These are phyloP conservation scores for Ceratocystis huliohia DNA, from an alignment of 2,329 filamentous ascomycete species.

Conservation along the genomic window DNA sequence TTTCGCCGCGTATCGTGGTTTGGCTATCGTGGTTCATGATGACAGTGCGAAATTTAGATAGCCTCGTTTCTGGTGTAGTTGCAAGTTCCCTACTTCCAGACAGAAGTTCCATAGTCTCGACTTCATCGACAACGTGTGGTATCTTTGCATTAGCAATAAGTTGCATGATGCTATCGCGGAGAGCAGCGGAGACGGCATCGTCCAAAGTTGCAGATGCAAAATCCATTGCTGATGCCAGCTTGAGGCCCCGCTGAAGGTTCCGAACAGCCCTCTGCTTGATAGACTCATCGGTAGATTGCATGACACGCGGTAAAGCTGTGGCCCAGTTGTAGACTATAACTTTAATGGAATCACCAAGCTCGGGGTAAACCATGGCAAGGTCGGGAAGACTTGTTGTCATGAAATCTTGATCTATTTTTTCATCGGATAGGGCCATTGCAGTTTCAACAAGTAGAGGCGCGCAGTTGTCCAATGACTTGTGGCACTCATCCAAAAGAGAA, in stretches of 20 bases:
- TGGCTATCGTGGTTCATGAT: conserved; percentile 55
- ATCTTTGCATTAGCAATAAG: conserved; percentile 25
- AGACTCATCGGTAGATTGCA: conserved; percentile 75
- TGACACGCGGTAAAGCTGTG: conserved; percentile 62
- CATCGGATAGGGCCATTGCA: conserved; percentile 52
- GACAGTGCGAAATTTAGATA: conserved; percentile 43
- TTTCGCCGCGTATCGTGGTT: conserved; percentile 43
- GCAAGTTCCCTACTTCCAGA: conserved; percentile 9
- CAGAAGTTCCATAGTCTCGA: conserved; percentile 21
- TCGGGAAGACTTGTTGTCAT: conserved; percentile 43
- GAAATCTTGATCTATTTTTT: conserved; percentile 27
- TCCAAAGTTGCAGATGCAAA: conserved; percentile 55
- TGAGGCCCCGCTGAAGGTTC: conserved; percentile 63
- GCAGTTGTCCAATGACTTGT: conserved; percentile 56
- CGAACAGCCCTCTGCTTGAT: conserved; percentile 58
- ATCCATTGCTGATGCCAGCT: conserved; percentile 49
- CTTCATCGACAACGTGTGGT: conserved; percentile 27
- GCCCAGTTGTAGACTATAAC: conserved; percentile 69
- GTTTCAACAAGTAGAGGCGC: conserved; percentile 66
- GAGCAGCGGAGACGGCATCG: conserved; percentile 50
- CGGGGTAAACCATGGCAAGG: conserved; percentile 48
- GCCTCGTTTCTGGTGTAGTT: conserved; percentile 14
- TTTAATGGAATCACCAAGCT: conserved; percentile 53
- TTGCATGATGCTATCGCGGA: conserved; percentile 59
- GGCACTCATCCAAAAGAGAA: conserved; percentile 64